Conservation (phyloP, 1,284 basidiomycete genomes). For the Ustilago hordei region DNA sequence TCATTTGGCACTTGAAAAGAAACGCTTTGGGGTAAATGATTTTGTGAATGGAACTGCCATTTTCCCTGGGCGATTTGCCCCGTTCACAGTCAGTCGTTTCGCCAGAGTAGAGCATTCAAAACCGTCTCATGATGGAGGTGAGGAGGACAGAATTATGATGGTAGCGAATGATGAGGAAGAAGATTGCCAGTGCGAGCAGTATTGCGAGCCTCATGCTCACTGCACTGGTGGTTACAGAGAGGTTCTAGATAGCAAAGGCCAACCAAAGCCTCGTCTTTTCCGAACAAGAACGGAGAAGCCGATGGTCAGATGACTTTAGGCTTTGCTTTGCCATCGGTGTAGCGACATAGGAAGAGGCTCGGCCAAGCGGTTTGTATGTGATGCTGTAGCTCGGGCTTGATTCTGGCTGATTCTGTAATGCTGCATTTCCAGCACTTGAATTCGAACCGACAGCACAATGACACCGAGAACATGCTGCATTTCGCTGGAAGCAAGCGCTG, state of each 20-base stretch:
- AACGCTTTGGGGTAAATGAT: constrained; percentile 20
- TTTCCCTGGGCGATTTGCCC: background rate
- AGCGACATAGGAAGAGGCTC: background rate
- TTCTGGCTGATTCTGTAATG: background rate
- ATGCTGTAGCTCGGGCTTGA: constrained; percentile 13
- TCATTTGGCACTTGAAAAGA: background rate
- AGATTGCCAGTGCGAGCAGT: constrained; percentile 5
- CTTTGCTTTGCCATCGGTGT: background rate
- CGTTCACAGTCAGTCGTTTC: background rate
- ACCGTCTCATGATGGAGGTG: background rate
- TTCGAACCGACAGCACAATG: too few relatives aligned
- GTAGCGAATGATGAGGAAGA: background rate
- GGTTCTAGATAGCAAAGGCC: background rate
- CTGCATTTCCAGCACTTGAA: too few relatives aligned
- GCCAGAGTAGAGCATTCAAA: background rate
- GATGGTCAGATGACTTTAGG: background rate
- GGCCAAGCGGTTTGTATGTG: background rate
- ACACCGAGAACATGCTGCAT: background rate
- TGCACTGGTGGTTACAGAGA: background rate
- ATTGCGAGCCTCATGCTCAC: background rate
- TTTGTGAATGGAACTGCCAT: background rate
- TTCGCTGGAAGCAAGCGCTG: background rate
- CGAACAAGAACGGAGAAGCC: constrained; percentile 1
- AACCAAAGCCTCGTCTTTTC: background rate
- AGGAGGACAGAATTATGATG: background rate